These are phyloP conservation scores for Trichaptum fuscoviolaceum DNA, from an alignment of 768 basidiomycete genomes.

Conservation along the genomic window DNA sequence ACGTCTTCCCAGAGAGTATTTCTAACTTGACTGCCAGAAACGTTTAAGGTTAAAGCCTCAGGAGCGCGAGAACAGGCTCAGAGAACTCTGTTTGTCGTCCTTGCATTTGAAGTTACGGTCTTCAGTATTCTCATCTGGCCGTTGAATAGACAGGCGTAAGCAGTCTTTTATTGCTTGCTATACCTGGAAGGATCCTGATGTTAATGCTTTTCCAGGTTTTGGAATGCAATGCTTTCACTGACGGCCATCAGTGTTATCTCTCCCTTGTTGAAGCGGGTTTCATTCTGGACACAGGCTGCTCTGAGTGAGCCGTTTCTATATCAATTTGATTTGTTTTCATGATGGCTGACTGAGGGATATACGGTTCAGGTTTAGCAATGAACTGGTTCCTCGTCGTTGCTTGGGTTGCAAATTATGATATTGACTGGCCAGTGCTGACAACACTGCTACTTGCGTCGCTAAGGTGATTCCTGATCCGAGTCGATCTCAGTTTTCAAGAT, in stretches of 20 bases:
- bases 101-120: not conserved
- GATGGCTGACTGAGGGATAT: not conserved
- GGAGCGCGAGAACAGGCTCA: not conserved
- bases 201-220: not conserved
- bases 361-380: not conserved
- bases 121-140: not conserved
- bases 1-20: not conserved
- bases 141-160: not conserved
- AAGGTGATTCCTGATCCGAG: not conserved
- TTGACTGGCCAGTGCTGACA: not conserved
- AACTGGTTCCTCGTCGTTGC: not conserved
- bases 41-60: not conserved
- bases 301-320: not conserved
- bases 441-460: not conserved
- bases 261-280: not conserved
- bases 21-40: not conserved
- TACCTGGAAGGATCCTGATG: not conserved
- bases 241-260: not conserved
- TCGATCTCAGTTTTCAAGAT: not conserved
- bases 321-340: not conserved
- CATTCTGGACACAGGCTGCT: not conserved
- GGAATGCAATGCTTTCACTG: not conserved
- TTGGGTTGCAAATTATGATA: not conserved
- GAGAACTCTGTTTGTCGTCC: not conserved
- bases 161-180: not conserved